Conservation (phyloP, 768 basidiomycete species). For the Tricholoma saponaceum region DNA sequence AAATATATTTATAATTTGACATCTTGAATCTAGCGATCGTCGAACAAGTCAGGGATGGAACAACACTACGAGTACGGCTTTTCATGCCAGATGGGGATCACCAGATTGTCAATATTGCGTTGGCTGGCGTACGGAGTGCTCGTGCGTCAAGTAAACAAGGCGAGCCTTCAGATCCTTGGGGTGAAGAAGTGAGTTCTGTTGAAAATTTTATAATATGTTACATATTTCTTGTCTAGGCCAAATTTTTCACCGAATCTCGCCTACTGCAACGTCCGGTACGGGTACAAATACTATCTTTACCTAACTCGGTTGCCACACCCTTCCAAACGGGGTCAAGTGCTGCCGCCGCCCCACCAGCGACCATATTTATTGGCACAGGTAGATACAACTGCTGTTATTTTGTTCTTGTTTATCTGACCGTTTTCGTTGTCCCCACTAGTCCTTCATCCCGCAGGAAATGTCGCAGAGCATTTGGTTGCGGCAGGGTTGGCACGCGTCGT, state of each 20-base stretch:
- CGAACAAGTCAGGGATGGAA: conserved; percentile 91
- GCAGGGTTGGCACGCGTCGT: conserved; percentile 88
- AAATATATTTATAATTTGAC: conserved; percentile 6
- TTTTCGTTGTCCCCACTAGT: conserved; percentile 36
- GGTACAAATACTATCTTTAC: conserved; percentile 76
- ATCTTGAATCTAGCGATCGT: conserved; percentile 64
- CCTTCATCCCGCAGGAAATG: conserved; percentile 90
- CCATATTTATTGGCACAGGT: conserved; percentile 88
- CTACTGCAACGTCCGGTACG: conserved; percentile 77
- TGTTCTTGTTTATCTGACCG: not conserved
- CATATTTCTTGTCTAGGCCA: conserved; percentile 51
- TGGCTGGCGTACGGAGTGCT: conserved; percentile 79
- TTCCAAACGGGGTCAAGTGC: conserved; percentile 61
- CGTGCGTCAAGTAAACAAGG: conserved; percentile 68
- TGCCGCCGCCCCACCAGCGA: conserved; percentile 60
- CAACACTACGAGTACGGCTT: conserved; percentile 83
- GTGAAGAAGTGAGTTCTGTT: conserved; percentile 70
- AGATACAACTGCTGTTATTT: conserved; percentile 16
- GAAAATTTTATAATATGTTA: conserved; percentile 4
- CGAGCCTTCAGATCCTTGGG: conserved; percentile 77
- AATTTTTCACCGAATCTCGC: conserved; percentile 89
- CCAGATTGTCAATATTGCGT: conserved; percentile 81
- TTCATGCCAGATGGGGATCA: conserved; percentile 87
- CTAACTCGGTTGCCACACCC: conserved; percentile 73
- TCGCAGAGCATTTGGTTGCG: conserved; percentile 83